Evolutionary conservation across 805 yeast species (phyloP).

Genomic region (Lipomyces spencermartinsiae): DNA sequence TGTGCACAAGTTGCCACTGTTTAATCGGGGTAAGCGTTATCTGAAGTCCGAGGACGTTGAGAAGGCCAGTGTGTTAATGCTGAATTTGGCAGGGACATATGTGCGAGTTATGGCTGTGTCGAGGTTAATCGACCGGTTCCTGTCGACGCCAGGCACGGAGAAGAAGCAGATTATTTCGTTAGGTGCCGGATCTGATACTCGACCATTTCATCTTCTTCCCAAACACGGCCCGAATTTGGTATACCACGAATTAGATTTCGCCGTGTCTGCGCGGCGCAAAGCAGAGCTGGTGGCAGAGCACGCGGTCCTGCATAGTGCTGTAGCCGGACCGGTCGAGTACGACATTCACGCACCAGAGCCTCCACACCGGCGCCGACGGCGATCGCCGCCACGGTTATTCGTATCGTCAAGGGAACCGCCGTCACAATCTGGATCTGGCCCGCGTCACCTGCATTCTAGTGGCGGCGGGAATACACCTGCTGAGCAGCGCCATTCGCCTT

Average conservation of each 20-base stretch:
- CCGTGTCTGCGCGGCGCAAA: constrained; percentile 59
- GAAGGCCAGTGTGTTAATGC: neutral
- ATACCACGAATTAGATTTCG: constrained; percentile 71
- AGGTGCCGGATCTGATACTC: constrained; percentile 85
- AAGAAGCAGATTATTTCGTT: constrained; percentile 61
- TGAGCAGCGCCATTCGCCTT: neutral
- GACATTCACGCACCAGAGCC: neutral
- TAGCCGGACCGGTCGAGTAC: constrained; percentile 14
- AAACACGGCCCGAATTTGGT: constrained; percentile 44
- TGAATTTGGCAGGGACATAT: constrained; percentile 17
- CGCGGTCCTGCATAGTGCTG: neutral
- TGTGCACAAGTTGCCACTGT: constrained; percentile 59
- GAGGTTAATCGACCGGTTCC: constrained; percentile 18
- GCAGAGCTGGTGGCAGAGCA: constrained; percentile 52
- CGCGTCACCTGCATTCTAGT: neutral
- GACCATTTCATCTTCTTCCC: constrained; percentile 60
- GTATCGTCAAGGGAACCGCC: neutral
- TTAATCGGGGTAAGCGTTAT: constrained; percentile 65
- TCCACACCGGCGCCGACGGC: neutral
- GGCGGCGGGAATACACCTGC: neutral
- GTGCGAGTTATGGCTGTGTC: constrained; percentile 26
- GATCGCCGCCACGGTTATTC: neutral
- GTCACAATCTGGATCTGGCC: neutral
- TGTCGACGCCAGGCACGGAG: neutral
- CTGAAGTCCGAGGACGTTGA: constrained; percentile 49